Evolutionary conservation across 1,284 basidiomycete genomes (phyloP).

Genomic region (Papiliotrema fonsecae): DNA sequence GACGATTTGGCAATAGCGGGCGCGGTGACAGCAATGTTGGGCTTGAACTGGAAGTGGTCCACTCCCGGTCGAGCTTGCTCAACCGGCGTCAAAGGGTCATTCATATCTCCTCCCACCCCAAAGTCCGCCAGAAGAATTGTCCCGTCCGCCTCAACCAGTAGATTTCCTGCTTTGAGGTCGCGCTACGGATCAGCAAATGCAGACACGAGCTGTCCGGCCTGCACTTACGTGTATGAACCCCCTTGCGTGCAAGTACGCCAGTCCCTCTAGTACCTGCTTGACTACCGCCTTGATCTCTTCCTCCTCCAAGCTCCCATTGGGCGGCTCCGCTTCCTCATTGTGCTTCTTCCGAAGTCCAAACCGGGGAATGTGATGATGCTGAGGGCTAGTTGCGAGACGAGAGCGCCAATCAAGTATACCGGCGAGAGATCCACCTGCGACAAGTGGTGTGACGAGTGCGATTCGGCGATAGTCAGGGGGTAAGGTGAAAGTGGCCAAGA

Average conservation of each 20-base stretch:
- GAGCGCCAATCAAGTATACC: constrained; percentile 39
- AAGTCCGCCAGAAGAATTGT: constrained; percentile 90
- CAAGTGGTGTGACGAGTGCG: constrained; percentile 40
- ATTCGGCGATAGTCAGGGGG: constrained; percentile 38
- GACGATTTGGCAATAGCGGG: neutral
- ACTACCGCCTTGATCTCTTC: constrained; percentile 49
- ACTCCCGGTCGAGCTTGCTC: constrained; percentile 10
- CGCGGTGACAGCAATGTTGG: neutral
- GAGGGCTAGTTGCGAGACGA: constrained; percentile 1
- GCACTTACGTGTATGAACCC: constrained; percentile 69
- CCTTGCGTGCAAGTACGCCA: constrained; percentile 82
- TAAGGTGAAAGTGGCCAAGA: constrained; percentile 38
- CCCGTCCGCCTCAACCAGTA: constrained; percentile 72
- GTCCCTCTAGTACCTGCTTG: constrained; percentile 78
- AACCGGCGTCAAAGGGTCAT: constrained; percentile 17
- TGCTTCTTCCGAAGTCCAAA: neutral
- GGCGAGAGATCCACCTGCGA: constrained; percentile 35
- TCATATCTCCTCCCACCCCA: constrained; percentile 59
- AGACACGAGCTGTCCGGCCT: neutral
- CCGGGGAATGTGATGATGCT: neutral
- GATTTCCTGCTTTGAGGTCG: constrained; percentile 67
- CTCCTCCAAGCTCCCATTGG: constrained; percentile 21
- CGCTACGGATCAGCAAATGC: constrained; percentile 21
- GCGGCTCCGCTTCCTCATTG: neutral
- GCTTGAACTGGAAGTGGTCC: constrained; percentile 7